Evolutionary conservation across 1,284 basidiomycete genomes (phyloP), one percentile per base, ranked within the genome.

Genomic region (Afroboletus lepidellus): DNA sequence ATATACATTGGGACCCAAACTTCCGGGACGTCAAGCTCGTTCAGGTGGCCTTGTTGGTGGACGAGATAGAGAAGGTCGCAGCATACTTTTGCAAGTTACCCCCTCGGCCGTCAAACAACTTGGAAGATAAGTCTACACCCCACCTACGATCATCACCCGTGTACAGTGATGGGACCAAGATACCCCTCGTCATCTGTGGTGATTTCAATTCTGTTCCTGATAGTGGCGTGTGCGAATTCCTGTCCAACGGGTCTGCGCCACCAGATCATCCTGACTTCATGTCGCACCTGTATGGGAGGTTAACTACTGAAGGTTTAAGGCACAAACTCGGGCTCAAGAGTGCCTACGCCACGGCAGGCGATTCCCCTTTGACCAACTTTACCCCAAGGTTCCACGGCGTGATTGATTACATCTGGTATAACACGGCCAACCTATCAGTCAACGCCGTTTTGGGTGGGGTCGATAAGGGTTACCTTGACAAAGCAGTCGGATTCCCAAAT

Each of bases 11-110:
- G 96, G 90, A 98, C 69, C 92, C 92, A 23, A 83, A 84, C 53
- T 98, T 86, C 75, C 78, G 92, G 48, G 97, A 99, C 70, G 97
- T 99, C 73, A 99, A 99, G 76, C 84, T 99, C 54, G 94, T 99
- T 2, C 97, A 99, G 69, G 84, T 84, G 9, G 96, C 93, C 8
- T 81, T 99, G 64, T 77, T 99, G 51, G 79, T 98, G 64, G 96
- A 99, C 59, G 94, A 98, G 68, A 75, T 98, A 29, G 90, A 94
- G 73, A 94, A 94, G 79, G 85, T 93, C 48, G 88, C 90, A 5
- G 80, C 85, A 50, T 83, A 82, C 57, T 98, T 98, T 68, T 86
- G 92, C 41, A 85, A 83, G 64, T 84, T 94, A 46, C 93, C 94
- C 9, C 85, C 91, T 3, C 84, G 87, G 47, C 70, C 72, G 2